Base-by-base conservation (phyloP, 805 yeast genomes). In the Saccharomycopsis guyanensis region DNA sequence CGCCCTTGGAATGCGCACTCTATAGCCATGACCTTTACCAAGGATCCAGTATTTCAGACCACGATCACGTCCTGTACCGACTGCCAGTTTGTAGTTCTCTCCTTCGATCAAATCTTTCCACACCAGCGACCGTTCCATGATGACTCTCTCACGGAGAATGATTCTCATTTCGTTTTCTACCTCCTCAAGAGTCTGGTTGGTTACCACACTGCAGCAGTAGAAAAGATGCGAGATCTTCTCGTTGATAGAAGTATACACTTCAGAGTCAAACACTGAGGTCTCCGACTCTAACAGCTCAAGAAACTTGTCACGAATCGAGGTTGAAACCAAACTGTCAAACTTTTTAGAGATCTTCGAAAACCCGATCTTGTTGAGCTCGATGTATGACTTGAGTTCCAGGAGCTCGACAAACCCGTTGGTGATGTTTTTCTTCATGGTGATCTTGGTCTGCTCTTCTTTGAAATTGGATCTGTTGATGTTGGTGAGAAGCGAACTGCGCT, bases 71-170 rank as follows among this genome's bases (percentile, higher is more conserved):
- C 13, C 13, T 27, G 13, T 10, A 10, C 32, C 32, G 8, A 27
- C 8, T 10, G 32, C 8, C 13, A 13, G 13, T 27, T 8, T 10
- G 8, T 27, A 10, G 12, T 27, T 13, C 32, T 27, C 32, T 27
- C 32, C 32, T 13, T 27, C 32, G 60, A 91, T 82, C 82, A 91
- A 81, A 63, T 91, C 97, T 60, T 93, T 81, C 98, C 98, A 91
- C 24, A 91, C 97, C 0, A 97, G 89, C 61, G 87, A 87, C 62
- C 98, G 75, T 65, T 91, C 97, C 94, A 96, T 91, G 18, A 89
- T 96, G 31, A 91, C 85, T 62, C 91, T 95, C 57, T 91, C 98
- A 53, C 97, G 73, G 53, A 89, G 65, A 65, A 76, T 72, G 49
- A 75, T 58, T 43, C 71, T 64, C 34, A 78, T 62, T 62, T 71